These are phyloP conservation scores for Syncephalastrum sp. DNA, from an alignment of 371 early-diverging fungal genomes.

Conservation along the genomic window DNA sequence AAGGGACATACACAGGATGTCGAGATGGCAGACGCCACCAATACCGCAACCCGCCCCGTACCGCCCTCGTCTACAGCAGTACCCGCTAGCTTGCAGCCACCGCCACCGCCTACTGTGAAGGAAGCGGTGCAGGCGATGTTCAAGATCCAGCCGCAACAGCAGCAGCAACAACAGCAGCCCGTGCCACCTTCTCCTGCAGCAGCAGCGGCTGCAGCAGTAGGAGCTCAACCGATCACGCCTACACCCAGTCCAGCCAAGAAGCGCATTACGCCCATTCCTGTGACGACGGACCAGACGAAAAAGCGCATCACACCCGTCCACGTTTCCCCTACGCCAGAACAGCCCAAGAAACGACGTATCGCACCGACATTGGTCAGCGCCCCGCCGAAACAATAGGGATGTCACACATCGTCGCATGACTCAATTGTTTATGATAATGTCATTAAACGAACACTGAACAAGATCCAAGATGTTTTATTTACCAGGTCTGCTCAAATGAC, in stretches of 20 bases:
- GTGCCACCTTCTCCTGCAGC: no score
- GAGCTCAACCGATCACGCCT: no score
- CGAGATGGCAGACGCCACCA: constrained; percentile 27
- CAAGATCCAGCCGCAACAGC: no score
- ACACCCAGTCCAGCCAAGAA: constrained; percentile 5
- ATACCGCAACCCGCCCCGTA: constrained; percentile 2
- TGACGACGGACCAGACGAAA: not conserved
- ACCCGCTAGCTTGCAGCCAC: not conserved
- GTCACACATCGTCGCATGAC: no score
- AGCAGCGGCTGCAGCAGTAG: no score
- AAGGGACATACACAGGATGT: constrained; percentile 14
- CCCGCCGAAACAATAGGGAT: no score
- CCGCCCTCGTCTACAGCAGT: not conserved
- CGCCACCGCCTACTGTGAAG: not conserved
- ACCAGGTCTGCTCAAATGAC: no score
- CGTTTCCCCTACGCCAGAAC: constrained; percentile 4
- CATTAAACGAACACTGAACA: no score
- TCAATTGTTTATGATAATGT: no score
- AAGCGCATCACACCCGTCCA: constrained; percentile 3
- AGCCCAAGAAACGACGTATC: constrained; percentile 34
- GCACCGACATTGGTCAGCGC: constrained; percentile 35
- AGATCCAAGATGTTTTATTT: no score
- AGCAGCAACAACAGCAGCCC: no score
- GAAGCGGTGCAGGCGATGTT: no score
- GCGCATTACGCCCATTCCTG: not conserved